These are phyloP conservation scores for Termitomyces titanicus DNA, from an alignment of 768 basidiomycete species.

Conservation along the genomic window DNA sequence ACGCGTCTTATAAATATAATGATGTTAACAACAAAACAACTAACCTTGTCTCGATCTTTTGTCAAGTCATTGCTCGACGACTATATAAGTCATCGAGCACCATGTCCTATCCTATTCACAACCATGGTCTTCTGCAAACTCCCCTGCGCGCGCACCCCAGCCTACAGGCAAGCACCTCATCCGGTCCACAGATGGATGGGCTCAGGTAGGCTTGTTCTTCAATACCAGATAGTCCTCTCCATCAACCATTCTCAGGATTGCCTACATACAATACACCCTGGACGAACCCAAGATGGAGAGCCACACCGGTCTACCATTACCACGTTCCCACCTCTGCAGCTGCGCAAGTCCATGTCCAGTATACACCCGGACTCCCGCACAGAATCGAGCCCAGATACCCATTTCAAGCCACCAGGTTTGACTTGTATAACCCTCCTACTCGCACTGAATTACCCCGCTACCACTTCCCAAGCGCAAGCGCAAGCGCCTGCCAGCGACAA, in stretches of 20 bases:
- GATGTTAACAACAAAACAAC: not conserved
- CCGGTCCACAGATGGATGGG: constrained; percentile 1
- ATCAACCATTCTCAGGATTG: not conserved
- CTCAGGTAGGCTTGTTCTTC: not conserved
- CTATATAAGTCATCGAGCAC: not conserved
- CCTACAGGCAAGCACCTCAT: constrained; percentile 4
- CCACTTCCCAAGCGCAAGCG: not conserved
- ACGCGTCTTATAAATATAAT: too few relatives aligned
- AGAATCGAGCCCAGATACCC: not conserved
- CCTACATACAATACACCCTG: constrained; percentile 3
- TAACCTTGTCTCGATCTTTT: not conserved
- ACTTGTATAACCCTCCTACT: constrained; percentile 6
- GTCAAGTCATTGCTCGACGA: not conserved
- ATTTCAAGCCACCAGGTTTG: not conserved
- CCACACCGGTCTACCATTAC: not conserved
- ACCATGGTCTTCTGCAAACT: constrained; percentile 3
- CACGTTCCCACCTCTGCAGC: not conserved
- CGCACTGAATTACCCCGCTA: constrained; percentile 3
- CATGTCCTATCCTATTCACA: not conserved
- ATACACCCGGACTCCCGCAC: not conserved
- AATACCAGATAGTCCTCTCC: not conserved
- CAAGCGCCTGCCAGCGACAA: not conserved
- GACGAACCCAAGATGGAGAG: not conserved
- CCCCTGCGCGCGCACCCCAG: not conserved
- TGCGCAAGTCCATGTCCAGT: too few relatives aligned